Evolutionary conservation across 176 grass and related monocot genomes (phyloP), one percentile per base, ranked within the genome.

Genomic region (Triticum monococcum): DNA sequence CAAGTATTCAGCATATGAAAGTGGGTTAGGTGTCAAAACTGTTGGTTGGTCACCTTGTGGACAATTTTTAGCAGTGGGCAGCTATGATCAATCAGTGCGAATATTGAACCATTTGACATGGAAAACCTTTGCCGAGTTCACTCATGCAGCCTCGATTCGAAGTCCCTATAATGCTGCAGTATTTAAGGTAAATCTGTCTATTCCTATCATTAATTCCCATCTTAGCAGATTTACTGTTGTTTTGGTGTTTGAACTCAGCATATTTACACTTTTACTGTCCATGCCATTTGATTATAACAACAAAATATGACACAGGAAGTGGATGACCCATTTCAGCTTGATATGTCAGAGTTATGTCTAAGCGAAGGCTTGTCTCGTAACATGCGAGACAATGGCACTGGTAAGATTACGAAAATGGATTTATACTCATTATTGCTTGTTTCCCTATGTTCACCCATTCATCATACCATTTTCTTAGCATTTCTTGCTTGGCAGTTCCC

Each of bases 91-190:
- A 86, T 83, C 86, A 54, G 89, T 99, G 9, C 87, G 97, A 38
- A 79, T 79, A 59, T 81, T 99, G 69, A 99, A 96, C 87, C 97
- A 99, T 73, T 81, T 99, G 71, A 99, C 97, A 22, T 99, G 97
- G 97, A 99, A 91, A 94, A 94, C 92, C 32, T 99, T 99, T 94
- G 94, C 90, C 9, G 92, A 99, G 83, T 99, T 99, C 78, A 78
- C 89, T 68, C 97, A 99, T 88, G 24, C 87, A 38, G 67, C 87
- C 4, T 92, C 85, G 50, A 86, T 99, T 88, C 90, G 94, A 81
- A 84, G 64, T 67, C 92, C 94, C 10, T 93, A 87, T 46, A 96
- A 84, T 86, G 90, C 92, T 72, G 84, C 89, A 72, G 68, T 99
- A 82, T 96, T 90, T 86, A 99, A 96, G 90, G 97, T 94, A 86